Evolutionary conservation across 139 green algal species (phyloP).

Genomic region (Mychonastes homosphaera): DNA sequence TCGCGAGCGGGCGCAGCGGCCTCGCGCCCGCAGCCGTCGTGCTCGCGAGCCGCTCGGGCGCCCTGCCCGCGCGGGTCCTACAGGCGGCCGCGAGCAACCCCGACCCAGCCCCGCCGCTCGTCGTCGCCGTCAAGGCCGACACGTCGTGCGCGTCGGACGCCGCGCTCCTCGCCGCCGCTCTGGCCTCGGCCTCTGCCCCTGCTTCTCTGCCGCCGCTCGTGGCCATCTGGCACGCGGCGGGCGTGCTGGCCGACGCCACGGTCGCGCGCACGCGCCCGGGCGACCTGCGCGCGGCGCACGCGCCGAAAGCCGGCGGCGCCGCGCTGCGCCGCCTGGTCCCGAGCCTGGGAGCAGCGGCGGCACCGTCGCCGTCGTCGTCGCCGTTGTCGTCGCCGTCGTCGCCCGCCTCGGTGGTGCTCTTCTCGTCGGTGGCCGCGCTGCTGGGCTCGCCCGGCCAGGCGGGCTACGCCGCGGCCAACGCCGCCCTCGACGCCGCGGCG

Average conservation of each 20-base stretch:
- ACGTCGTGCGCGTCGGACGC: slow-evolving; percentile 10
- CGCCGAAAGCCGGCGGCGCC: slow-evolving; percentile 25
- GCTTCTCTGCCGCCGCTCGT: slow-evolving; percentile 13
- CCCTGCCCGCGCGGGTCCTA: slow-evolving; percentile 8
- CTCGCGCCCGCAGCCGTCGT: too few species aligned
- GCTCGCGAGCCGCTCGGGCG: slow-evolving; percentile 24
- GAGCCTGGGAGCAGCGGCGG: background rate
- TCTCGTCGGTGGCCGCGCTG: slow-evolving; percentile 67
- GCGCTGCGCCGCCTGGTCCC: slow-evolving; percentile 7
- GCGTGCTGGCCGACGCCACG: slow-evolving; percentile 31
- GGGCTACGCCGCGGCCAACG: slow-evolving; percentile 71
- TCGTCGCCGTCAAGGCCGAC: slow-evolving; percentile 28
- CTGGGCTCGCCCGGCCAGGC: slow-evolving; percentile 69
- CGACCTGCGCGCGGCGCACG: slow-evolving; percentile 1
- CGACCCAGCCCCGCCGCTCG: background rate
- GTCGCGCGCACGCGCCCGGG: slow-evolving; percentile 6
- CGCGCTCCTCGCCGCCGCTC: background rate
- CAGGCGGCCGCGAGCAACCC: background rate
- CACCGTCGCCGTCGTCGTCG: slow-evolving; percentile 5
- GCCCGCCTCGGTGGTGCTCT: slow-evolving; percentile 40
- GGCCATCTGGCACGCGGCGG: slow-evolving; percentile 32
- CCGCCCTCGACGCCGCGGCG: slow-evolving; percentile 42
- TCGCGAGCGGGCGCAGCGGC: slow-evolving; percentile 12
- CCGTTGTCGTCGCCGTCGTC: too few species aligned
- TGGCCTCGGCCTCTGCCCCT: too few species aligned